A percentile compares a stretch with the other conserved stretches of the same genome.
phyloP scores from a whole-genome alignment of 1,284 basidiomycete species.

The Meripilus lineatus region DNA sequence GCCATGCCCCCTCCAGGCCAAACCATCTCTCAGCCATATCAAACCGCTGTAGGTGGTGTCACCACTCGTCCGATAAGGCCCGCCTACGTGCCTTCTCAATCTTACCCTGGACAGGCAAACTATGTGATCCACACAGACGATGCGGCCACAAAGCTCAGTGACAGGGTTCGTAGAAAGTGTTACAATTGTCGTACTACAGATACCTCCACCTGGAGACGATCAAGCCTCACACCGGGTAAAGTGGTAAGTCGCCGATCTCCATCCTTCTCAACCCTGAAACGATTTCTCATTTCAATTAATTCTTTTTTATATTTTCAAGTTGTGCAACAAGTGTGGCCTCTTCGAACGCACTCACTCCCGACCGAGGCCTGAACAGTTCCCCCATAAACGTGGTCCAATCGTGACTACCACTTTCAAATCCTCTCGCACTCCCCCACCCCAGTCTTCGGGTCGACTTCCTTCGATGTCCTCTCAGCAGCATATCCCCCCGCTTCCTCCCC shows the following conservation, averaged over 20 bases:
- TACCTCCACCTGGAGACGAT: conserved; percentile 75
- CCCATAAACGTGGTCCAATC: conserved; percentile 70
- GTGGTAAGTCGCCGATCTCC: conserved; percentile 47
- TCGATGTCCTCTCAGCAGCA: conserved; percentile 17
- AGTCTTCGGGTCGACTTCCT: conserved; percentile 23
- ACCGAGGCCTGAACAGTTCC: conserved; percentile 75
- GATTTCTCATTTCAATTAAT: neutral
- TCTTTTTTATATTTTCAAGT: conserved; percentile 41
- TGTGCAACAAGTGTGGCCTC: conserved; percentile 84
- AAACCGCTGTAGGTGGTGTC: conserved; percentile 13
- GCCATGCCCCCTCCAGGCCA: conserved; percentile 11
- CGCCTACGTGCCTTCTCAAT: conserved; percentile 25
- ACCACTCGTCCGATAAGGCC: conserved; percentile 24
- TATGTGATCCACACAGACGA: conserved; percentile 63
- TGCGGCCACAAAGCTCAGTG: conserved; percentile 71
- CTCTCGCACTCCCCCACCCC: conserved; percentile 27
- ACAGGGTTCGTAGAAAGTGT: conserved; percentile 67
- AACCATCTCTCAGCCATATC: conserved; percentile 9
- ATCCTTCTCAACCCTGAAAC: neutral
- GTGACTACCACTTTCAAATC: conserved; percentile 34
- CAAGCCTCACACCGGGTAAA: conserved; percentile 74
- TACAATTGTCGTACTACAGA: conserved; percentile 84
- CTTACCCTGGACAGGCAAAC: conserved; percentile 32
- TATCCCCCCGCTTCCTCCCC: conserved; percentile 33
- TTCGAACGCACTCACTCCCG: conserved; percentile 80